A percentile compares a stretch with the other conserved stretches of the same genome.
These are phyloP conservation scores for Ophiostoma pallidulum DNA, from an alignment of 2,329 filamentous ascomycete genomes.

Conservation along the genomic window DNA sequence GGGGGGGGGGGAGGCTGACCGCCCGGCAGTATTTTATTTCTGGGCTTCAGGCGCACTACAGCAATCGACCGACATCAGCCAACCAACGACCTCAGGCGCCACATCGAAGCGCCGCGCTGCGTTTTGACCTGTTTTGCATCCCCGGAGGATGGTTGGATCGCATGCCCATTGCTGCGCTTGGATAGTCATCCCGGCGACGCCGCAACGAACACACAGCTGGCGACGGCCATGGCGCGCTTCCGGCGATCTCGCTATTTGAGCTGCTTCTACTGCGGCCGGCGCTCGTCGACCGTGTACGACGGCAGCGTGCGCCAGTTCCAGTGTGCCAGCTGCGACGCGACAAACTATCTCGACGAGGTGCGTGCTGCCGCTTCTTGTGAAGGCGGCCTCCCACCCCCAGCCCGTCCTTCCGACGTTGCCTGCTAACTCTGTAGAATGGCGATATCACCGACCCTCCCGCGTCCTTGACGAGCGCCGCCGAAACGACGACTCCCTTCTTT, in stretches of 20 bases:
- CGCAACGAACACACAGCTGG: background rate
- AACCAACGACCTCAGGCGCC: background rate
- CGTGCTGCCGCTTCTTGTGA: background rate
- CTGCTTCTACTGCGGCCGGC: slow-evolving; percentile 79
- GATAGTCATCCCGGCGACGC: background rate
- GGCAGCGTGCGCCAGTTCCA: slow-evolving; percentile 55
- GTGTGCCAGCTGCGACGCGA: slow-evolving; percentile 71
- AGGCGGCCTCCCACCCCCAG: too few species aligned
- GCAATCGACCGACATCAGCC: background rate
- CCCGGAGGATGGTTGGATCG: background rate
- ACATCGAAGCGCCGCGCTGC: background rate
- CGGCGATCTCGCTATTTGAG: slow-evolving; percentile 38
- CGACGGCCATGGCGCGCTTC: slow-evolving; percentile 32
- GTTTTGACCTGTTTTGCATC: background rate
- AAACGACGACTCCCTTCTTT: slow-evolving; percentile 35
- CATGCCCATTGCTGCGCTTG: background rate
- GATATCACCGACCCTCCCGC: slow-evolving; percentile 82
- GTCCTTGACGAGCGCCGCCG: slow-evolving; percentile 40
- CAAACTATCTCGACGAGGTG: slow-evolving; percentile 84
- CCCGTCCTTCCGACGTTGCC: too few species aligned
- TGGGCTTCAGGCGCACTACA: background rate
- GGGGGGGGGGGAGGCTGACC: slow-evolving; percentile 10
- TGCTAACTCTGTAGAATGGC: slow-evolving; percentile 52
- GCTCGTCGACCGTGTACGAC: slow-evolving; percentile 50
- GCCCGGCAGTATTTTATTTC: slow-evolving; percentile 17